Conservation (phyloP, 2,329 filamentous ascomycete species). For the Rhexocercosporidium sp. region DNA sequence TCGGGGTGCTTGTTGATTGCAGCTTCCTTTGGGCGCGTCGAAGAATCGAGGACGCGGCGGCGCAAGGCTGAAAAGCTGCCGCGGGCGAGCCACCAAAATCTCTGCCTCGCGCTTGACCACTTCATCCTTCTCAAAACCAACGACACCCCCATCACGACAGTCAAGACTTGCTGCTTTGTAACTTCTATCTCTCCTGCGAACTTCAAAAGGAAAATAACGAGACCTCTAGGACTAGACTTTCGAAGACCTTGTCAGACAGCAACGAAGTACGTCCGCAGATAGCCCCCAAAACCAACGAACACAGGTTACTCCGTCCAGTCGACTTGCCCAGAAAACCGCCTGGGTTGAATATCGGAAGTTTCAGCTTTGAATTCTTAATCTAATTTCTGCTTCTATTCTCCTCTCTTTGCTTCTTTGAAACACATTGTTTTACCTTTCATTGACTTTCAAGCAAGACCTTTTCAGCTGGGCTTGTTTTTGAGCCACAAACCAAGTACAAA, state of each 20-base stretch:
- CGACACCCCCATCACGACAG: not conserved
- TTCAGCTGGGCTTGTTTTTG: not conserved
- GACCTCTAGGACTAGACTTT: too few relatives aligned
- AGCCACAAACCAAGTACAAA: not conserved
- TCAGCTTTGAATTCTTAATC: too few relatives aligned
- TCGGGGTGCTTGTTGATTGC: constrained; percentile 6
- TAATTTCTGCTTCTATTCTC: not conserved
- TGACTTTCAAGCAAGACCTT: not conserved
- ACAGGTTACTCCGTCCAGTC: too few relatives aligned
- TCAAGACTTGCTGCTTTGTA: not conserved
- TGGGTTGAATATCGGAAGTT: too few relatives aligned
- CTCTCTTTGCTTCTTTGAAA: not conserved
- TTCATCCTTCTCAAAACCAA: not conserved
- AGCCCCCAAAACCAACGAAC: too few relatives aligned
- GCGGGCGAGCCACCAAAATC: not conserved
- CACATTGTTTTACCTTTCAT: not conserved
- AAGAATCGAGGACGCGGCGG: constrained; percentile 13
- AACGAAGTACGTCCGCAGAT: too few relatives aligned
- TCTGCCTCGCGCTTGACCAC: not conserved
- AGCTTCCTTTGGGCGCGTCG: constrained; percentile 20
- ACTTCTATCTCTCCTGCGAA: not conserved
- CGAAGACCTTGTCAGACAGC: too few relatives aligned
- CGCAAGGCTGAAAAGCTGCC: constrained; percentile 26
- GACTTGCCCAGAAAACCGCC: too few relatives aligned
- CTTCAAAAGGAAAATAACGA: too few relatives aligned